A percentile compares a stretch with the other conserved stretches of the same genome.
phyloP scores from a whole-genome alignment of 2,329 filamentous ascomycete species.

The Claviceps sp. region DNA sequence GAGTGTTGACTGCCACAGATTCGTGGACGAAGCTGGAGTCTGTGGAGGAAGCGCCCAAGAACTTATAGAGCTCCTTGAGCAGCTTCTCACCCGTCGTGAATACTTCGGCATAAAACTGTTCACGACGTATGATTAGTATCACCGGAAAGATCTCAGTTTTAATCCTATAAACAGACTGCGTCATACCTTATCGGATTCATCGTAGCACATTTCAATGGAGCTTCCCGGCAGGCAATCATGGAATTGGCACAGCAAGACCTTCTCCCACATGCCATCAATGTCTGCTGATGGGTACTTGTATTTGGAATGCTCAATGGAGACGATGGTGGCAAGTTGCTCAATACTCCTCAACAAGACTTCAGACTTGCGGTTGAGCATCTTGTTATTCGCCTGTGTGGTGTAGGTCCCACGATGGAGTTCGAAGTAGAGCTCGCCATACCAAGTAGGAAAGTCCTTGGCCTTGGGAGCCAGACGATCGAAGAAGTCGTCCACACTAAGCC shows the following conservation, averaged over 20 bases:
- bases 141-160: too few species aligned
- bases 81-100: conserved; percentile 65
- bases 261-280: conserved; percentile 95
- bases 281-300: conserved; percentile 90
- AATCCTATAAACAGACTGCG: too few species aligned
- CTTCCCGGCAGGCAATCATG: conserved; percentile 94
- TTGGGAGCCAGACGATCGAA: conserved; percentile 77
- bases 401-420: conserved; percentile 95
- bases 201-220: conserved; percentile 95
- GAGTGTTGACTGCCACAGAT: conserved; percentile 63
- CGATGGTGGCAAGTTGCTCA: conserved; percentile 76
- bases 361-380: conserved; percentile 77
- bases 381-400: conserved; percentile 95
- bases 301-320: conserved; percentile 54
- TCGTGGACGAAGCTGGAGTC: conserved; percentile 28
- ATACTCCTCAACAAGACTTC: conserved; percentile 79
- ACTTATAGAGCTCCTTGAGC: conserved; percentile 53
- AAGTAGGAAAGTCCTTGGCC: conserved; percentile 68
- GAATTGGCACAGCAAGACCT: conserved; percentile 84
- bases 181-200: conserved; percentile 71
- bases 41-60: conserved; percentile 47
- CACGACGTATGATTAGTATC: conserved; percentile 12
- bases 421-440: conserved; percentile 97
- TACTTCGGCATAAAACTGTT: conserved; percentile 63
- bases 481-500: conserved; percentile 84